Conservation (phyloP, 352 stramenopile species). For the Phytophthora syringae region DNA sequence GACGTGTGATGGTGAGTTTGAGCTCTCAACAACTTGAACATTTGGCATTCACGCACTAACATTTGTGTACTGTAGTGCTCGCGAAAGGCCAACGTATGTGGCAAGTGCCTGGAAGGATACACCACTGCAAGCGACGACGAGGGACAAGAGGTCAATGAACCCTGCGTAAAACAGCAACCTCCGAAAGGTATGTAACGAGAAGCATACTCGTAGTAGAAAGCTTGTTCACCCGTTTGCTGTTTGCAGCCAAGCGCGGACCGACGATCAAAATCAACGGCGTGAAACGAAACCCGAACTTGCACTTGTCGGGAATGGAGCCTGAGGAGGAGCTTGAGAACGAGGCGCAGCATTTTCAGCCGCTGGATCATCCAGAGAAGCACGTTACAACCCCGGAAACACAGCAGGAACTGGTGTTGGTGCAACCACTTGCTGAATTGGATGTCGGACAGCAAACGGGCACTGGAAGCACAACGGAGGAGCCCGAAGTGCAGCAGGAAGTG, state of each 20-base stretch:
- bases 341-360: neutral
- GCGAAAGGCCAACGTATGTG: conserved; percentile 59
- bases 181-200: conserved; percentile 19
- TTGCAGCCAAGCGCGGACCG: conserved; percentile 12
- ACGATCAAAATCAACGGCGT: conserved; percentile 77
- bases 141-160: conserved; percentile 31
- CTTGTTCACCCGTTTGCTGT: neutral
- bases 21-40: neutral
- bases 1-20: conserved; percentile 52
- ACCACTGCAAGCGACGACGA: conserved; percentile 9
- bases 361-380: conserved; percentile 6
- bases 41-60: neutral
- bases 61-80: conserved; percentile 42
- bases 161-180: conserved; percentile 35
- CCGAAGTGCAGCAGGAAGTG: neutral
- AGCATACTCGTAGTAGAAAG: too few relatives aligned
- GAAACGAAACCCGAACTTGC: conserved; percentile 58
- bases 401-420: neutral
- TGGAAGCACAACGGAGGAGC: neutral
- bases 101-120: conserved; percentile 73
- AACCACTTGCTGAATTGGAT: neutral
- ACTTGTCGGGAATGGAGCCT: conserved; percentile 19
- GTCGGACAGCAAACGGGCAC: neutral
- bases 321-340: conserved; percentile 2
- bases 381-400: neutral